These are phyloP conservation scores for Beauveria sp. DNA, from an alignment of 2,329 filamentous ascomycete species.

Conservation along the genomic window DNA sequence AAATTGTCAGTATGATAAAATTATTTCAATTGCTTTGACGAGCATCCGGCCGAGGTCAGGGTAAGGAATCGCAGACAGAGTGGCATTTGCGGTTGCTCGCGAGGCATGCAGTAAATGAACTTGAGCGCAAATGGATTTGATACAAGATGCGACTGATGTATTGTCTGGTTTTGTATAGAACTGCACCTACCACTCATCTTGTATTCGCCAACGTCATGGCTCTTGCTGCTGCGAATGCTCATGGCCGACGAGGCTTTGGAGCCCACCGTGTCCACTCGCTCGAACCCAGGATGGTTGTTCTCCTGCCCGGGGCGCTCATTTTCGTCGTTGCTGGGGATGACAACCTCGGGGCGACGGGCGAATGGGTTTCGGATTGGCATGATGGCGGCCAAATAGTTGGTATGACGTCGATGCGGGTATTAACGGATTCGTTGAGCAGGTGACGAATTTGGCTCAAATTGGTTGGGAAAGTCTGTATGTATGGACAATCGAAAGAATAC, in stretches of 20 bases:
- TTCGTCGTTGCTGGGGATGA: constrained; percentile 45
- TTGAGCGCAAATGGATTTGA: not conserved
- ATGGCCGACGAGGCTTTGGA: constrained; percentile 55
- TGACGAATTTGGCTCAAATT: not conserved
- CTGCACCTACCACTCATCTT: constrained; percentile 65
- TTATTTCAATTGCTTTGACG: not conserved
- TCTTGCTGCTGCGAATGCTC: constrained; percentile 52
- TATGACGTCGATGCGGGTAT: constrained; percentile 8
- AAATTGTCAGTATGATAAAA: constrained; percentile 14
- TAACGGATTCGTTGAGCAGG: not conserved
- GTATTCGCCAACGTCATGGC: constrained; percentile 63
- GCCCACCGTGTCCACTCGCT: constrained; percentile 54
- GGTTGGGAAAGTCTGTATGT: not conserved
- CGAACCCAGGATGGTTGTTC: constrained; percentile 37
- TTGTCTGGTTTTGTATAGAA: too few relatives aligned
- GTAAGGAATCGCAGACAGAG: not conserved
- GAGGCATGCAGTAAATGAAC: not conserved
- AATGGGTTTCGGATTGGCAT: constrained; percentile 73
- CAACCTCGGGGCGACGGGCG: constrained; percentile 46
- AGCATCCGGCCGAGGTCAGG: not conserved
- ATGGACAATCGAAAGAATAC: not conserved
- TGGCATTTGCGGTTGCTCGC: not conserved
- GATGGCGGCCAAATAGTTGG: constrained; percentile 15
- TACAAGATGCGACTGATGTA: constrained; percentile 2
- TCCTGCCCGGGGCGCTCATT: constrained; percentile 37